These are phyloP conservation scores for Saccharomycopsis hybrid DNA, from an alignment of 1,139 yeast genomes.

Conservation along the genomic window DNA sequence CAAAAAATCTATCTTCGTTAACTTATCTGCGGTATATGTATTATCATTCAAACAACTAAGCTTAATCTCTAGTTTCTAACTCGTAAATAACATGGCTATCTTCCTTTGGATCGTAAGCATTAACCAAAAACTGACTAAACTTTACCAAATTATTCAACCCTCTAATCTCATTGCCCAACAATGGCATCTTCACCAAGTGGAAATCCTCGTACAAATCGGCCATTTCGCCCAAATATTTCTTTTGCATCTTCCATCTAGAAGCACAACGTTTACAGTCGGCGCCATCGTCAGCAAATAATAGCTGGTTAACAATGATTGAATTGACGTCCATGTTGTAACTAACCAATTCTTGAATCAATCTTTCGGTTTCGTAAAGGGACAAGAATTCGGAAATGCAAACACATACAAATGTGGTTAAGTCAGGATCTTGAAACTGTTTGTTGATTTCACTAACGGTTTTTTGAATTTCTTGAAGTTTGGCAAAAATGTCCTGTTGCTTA, in stretches of 20 bases:
- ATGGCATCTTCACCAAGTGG: slow-evolving; percentile 91
- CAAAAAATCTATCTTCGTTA: too few relatives aligned
- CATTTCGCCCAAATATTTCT: slow-evolving; percentile 90
- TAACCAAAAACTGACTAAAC: slow-evolving; percentile 62
- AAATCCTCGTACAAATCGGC: slow-evolving; percentile 90
- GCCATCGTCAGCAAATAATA: slow-evolving; percentile 66
- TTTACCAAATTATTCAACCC: slow-evolving; percentile 79
- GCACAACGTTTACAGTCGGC: slow-evolving; percentile 81
- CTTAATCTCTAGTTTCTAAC: slow-evolving; percentile 40
- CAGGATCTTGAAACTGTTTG: slow-evolving; percentile 93
- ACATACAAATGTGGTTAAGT: slow-evolving; percentile 91
- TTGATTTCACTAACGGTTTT: slow-evolving; percentile 81
- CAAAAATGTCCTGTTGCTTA: slow-evolving; percentile 72
- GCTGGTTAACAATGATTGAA: slow-evolving; percentile 90
- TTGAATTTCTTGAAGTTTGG: slow-evolving; percentile 77
- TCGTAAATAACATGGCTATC: slow-evolving; percentile 59
- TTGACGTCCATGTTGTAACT: slow-evolving; percentile 94
- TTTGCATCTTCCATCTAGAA: slow-evolving; percentile 94
- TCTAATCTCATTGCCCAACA: slow-evolving; percentile 88
- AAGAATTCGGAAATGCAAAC: slow-evolving; percentile 96
- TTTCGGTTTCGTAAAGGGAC: slow-evolving; percentile 92
- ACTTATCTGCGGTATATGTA: too few relatives aligned
- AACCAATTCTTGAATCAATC: slow-evolving; percentile 93
- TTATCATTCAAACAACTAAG: not conserved
- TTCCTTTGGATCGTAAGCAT: slow-evolving; percentile 62